Evolutionary conservation across 176 grass and related monocot genomes (phyloP).

Genomic region (Ensete ventricosum): DNA sequence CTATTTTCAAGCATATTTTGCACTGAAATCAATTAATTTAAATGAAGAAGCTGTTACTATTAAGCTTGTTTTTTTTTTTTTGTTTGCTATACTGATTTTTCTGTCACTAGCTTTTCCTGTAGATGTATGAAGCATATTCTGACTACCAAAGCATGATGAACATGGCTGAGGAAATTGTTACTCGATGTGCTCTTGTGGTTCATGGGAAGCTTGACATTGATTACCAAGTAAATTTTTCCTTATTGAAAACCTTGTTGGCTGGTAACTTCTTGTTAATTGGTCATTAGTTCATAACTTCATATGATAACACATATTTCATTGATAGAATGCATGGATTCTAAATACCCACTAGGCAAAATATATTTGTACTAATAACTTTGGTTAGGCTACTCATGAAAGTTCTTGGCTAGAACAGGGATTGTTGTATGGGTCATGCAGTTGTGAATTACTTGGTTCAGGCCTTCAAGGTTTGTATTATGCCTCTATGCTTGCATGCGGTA

Average conservation of each 20-base stretch:
- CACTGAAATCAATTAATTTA: too few relatives aligned
- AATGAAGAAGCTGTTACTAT: background rate
- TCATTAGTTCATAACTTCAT: too few relatives aligned
- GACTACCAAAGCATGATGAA: conserved; percentile 99
- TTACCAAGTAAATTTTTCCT: conserved; percentile 56
- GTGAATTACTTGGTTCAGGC: too few relatives aligned
- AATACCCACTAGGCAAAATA: too few relatives aligned
- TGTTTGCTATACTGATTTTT: conserved; percentile 6
- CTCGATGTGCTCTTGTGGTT: conserved; percentile 66
- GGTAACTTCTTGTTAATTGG: too few relatives aligned
- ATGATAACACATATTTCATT: too few relatives aligned
- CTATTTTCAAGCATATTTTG: background rate
- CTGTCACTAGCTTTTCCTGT: conserved; percentile 27
- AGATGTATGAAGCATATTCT: conserved; percentile 99
- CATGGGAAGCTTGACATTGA: conserved; percentile 72
- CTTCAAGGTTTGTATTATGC: too few relatives aligned
- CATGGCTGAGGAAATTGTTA: conserved; percentile 91
- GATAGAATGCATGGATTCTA: too few relatives aligned
- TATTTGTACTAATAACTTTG: background rate
- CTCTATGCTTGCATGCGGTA: too few relatives aligned
- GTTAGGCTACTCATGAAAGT: background rate
- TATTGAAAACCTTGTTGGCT: background rate
- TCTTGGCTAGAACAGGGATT: too few relatives aligned
- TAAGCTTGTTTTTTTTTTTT: background rate
- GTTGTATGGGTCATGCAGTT: too few relatives aligned